Evolutionary conservation across 2,329 filamentous ascomycete species (phyloP), one percentile per base, ranked within the genome.

Genomic region (Neonectria ditissima): DNA sequence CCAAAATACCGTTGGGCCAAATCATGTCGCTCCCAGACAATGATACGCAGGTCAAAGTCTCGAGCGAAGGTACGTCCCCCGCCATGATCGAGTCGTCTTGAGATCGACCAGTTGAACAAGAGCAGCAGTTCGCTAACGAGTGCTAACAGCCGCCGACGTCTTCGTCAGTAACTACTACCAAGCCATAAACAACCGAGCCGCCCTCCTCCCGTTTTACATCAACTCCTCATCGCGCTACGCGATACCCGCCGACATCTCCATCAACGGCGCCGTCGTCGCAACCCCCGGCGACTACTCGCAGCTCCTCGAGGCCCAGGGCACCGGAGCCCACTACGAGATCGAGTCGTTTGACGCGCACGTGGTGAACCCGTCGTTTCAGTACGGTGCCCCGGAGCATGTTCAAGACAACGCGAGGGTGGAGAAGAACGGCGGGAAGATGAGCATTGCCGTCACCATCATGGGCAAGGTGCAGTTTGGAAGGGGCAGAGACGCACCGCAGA

Each of bases 141-240:
- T n/a, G 28, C 41, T 47, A 41, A 44, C 51, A 92, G 92, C 90
- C 63, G 91, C 92, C 56, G 87, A 91, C 70, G 82, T 80, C 57
- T 95, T 97, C 73, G 84, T 91, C 69, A 88, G 90, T 65, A 83
- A 86, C 66, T 97, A 91, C 82, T 97, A 97, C 80, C 83, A 85
- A 28, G 86, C 91, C n/a, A 82, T 97, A 55, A 89, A 91, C 78
- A 85, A 83, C 62, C 84, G 93, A 43, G 75, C 84, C 32, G 80
- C 81, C 8, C 84, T 97, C 14, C 75, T 85, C 18, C 80, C 81
- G n/a, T 97, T 90, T 83, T 97, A 97, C 82, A 81, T 89, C 68
- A 86, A 87, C 75, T 79, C 83, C 54, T 86, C 86, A 24, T 70
- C 83, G 11, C 80, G 83, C 63, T 86, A 88, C 66, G 74, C 77